phyloP scores from a whole-genome alignment of 176 grass and related monocot genomes.

The Carex pumila region DNA sequence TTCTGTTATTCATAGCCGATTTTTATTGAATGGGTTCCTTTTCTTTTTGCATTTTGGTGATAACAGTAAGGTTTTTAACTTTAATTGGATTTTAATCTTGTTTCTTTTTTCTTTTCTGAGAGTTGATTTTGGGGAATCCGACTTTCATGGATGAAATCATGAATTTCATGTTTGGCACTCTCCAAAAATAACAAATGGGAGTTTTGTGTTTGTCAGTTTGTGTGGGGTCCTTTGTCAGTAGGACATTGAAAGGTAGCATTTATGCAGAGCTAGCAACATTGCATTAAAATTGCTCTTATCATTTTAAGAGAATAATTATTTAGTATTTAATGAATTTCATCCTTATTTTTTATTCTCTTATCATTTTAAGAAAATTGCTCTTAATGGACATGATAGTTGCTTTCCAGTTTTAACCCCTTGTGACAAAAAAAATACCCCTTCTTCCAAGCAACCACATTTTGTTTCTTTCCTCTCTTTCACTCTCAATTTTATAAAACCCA shows the following conservation, averaged over 20 bases:
- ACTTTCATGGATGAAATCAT: background rate
- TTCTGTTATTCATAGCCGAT: background rate
- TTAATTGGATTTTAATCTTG: background rate
- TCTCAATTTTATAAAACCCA: background rate
- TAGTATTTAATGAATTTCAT: background rate
- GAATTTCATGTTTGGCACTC: background rate
- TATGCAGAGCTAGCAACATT: background rate
- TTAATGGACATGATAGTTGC: background rate
- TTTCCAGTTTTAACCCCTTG: background rate
- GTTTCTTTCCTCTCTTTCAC: background rate
- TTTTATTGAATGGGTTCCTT: too few relatives aligned
- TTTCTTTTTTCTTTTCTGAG: background rate
- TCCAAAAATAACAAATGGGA: background rate
- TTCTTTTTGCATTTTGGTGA: background rate
- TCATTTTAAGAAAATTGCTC: background rate
- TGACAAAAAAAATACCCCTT: background rate
- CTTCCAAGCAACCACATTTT: slow-evolving; percentile 2
- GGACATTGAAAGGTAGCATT: background rate
- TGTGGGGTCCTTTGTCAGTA: background rate
- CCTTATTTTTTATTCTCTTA: background rate
- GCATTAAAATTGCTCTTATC: background rate
- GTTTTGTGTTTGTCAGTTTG: background rate
- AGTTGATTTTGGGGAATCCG: background rate
- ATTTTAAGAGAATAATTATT: too few relatives aligned
- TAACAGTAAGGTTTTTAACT: background rate